Conservation (phyloP, 495 filamentous ascomycete genomes). For the Apodospora peruviana region DNA sequence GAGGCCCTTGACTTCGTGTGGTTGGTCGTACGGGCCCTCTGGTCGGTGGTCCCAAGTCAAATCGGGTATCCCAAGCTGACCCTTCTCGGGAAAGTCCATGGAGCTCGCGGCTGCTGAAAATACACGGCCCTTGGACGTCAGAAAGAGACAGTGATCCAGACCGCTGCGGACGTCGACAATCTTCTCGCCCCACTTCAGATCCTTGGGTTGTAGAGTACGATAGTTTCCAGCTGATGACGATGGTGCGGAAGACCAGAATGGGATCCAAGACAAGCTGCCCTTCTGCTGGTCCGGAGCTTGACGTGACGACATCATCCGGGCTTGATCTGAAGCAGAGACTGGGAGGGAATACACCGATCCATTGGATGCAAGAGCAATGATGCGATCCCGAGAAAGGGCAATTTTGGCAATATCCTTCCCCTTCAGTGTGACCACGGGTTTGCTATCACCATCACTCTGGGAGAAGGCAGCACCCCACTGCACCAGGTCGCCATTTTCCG, state of each 20-base stretch:
- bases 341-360: constrained; percentile 87
- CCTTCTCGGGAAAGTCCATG: constrained; percentile 69
- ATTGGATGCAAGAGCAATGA: constrained; percentile 69
- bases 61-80: constrained; percentile 82
- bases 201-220: constrained; percentile 60
- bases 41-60: constrained; percentile 76
- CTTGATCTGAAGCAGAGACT: constrained; percentile 68
- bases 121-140: constrained; percentile 80
- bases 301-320: too few relatives aligned
- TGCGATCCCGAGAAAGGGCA: constrained; percentile 69
- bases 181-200: constrained; percentile 66
- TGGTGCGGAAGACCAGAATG: constrained; percentile 64
- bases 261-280: constrained; percentile 64
- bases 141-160: constrained; percentile 75
- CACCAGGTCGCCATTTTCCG: constrained; percentile 80
- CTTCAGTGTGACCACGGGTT: constrained; percentile 65
- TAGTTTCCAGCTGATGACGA: constrained; percentile 50
- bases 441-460: constrained; percentile 17
- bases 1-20: constrained; percentile 57
- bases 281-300: constrained; percentile 48
- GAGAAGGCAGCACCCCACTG: constrained; percentile 87
- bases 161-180: constrained; percentile 69
- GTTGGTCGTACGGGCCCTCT: constrained; percentile 68
- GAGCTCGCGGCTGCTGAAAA: constrained; percentile 79
- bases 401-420: constrained; percentile 76